phyloP scores from a whole-genome alignment of 23 red algal species.

The Porphyridium purpureum region DNA sequence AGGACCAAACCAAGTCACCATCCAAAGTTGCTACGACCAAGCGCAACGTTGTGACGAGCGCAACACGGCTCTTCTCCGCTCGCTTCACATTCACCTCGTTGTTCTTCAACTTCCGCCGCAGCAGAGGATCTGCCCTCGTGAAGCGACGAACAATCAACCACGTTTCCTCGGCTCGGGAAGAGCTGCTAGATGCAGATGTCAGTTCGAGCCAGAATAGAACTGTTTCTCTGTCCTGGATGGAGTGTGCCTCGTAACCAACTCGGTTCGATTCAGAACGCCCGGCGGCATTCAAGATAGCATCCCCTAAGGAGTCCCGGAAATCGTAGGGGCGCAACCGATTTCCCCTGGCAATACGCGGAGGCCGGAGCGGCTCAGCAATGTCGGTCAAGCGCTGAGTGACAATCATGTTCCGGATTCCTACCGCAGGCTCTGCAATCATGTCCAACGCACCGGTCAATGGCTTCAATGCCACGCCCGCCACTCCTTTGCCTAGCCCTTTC shows the following conservation, averaged over 20 bases:
- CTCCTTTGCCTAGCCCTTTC: conserved; percentile 62
- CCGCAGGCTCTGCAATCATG: conserved; percentile 75
- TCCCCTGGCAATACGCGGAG: conserved; percentile 36
- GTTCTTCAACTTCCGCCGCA: conserved; percentile 2
- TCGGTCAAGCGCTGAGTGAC: background rate
- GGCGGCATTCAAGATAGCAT: conserved; percentile 11
- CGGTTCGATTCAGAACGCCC: background rate
- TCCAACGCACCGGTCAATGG: conserved; percentile 80
- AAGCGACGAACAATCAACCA: no score
- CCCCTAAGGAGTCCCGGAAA: conserved; percentile 13
- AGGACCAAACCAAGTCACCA: conserved; percentile 20
- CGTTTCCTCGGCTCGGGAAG: background rate
- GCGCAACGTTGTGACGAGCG: conserved; percentile 15
- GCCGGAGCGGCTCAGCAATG: conserved; percentile 10
- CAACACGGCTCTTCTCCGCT: conserved; percentile 42
- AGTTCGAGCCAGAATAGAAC: background rate
- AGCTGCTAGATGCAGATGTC: background rate
- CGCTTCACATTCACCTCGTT: conserved; percentile 1
- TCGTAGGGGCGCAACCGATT: conserved; percentile 20
- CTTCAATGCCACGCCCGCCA: conserved; percentile 59
- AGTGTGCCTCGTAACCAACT: no score
- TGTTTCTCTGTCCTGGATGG: background rate
- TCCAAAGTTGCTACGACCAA: conserved; percentile 39
- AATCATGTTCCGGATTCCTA: conserved; percentile 48
- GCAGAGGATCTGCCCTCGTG: background rate